Conservation (phyloP, 2,329 filamentous ascomycete species). For the Trichoderma cornu-damae region DNA sequence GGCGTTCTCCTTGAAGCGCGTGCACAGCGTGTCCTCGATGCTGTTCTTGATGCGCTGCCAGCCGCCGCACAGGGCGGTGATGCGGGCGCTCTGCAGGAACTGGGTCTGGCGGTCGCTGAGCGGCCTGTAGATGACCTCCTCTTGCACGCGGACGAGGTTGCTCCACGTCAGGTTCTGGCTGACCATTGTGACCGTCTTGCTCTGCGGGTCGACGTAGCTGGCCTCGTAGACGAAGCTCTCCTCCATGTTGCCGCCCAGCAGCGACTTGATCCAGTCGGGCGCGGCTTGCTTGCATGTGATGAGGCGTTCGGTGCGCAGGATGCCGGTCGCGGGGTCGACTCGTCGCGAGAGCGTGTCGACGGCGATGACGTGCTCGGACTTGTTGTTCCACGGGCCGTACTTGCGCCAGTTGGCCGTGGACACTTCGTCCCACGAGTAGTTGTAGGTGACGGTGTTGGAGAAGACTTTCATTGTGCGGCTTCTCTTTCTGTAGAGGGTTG, state of each 20-base stretch:
- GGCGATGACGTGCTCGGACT: constrained; percentile 91
- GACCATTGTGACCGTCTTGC: constrained; percentile 91
- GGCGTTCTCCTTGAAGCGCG: constrained; percentile 87
- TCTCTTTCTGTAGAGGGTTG: not conserved
- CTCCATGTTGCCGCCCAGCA: constrained; percentile 69
- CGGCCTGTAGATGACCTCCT: constrained; percentile 84
- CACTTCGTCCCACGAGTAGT: constrained; percentile 99
- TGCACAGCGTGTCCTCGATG: constrained; percentile 88
- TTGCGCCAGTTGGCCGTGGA: constrained; percentile 98
- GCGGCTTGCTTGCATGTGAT: constrained; percentile 60
- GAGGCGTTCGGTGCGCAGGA: constrained; percentile 57
- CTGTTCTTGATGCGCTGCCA: constrained; percentile 97
- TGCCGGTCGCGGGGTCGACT: constrained; percentile 52
- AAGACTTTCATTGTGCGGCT: constrained; percentile 82
- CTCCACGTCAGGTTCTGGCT: constrained; percentile 91
- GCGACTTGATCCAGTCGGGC: constrained; percentile 72
- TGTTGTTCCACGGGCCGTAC: constrained; percentile 98
- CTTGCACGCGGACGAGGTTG: constrained; percentile 84
- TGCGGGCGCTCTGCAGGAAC: constrained; percentile 85
- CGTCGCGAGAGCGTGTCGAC: constrained; percentile 82
- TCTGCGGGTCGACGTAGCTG: constrained; percentile 80
- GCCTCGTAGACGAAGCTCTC: constrained; percentile 91
- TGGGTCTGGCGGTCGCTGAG: constrained; percentile 57
- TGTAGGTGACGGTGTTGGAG: constrained; percentile 79
- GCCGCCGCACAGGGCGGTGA: constrained; percentile 89